Conservation (phyloP, 1,284 basidiomycete genomes). For the Ceratobasidium sp. region DNA sequence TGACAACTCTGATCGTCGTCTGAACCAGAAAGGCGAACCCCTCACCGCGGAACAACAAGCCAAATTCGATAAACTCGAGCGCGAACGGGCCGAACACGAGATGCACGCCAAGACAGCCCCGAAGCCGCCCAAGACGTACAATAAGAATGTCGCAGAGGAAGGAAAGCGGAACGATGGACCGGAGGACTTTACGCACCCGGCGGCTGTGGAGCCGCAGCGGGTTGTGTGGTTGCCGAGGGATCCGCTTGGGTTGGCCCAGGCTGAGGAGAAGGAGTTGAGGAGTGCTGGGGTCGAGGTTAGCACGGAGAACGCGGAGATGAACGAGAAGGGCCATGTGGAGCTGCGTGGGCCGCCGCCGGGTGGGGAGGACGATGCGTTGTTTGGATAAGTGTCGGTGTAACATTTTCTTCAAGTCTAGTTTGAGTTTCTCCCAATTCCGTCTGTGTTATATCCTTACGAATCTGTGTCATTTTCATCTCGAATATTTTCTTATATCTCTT, state of each 20-base stretch:
- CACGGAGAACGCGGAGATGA: conserved; percentile 67
- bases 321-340: conserved; percentile 74
- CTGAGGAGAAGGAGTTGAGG: conserved; percentile 69
- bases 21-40: conserved; percentile 8
- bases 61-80: conserved; percentile 24
- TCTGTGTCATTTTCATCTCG: background rate
- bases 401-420: too few relatives aligned
- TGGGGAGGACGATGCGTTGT: conserved; percentile 22
- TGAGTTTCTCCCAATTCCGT: too few relatives aligned
- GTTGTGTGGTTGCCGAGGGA: conserved; percentile 86
- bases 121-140: background rate
- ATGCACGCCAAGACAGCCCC: conserved; percentile 8
- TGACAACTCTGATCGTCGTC: conserved; percentile 4
- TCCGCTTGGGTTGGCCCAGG: conserved; percentile 69
- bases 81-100: conserved; percentile 40
- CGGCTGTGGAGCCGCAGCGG: conserved; percentile 75
- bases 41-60: conserved; percentile 38
- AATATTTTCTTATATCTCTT: background rate
- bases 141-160: conserved; percentile 24
- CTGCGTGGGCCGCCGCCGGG: conserved; percentile 56
- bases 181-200: conserved; percentile 81
- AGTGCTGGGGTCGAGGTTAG: conserved; percentile 69
- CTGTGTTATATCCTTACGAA: too few relatives aligned
- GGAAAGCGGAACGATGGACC: conserved; percentile 50
- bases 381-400: conserved; percentile 28